Percentiles rank a stretch among this genome's conserved stretches.
phyloP scores from a whole-genome alignment of 2,329 filamentous ascomycete species.

The Karstenula rhodostoma region DNA sequence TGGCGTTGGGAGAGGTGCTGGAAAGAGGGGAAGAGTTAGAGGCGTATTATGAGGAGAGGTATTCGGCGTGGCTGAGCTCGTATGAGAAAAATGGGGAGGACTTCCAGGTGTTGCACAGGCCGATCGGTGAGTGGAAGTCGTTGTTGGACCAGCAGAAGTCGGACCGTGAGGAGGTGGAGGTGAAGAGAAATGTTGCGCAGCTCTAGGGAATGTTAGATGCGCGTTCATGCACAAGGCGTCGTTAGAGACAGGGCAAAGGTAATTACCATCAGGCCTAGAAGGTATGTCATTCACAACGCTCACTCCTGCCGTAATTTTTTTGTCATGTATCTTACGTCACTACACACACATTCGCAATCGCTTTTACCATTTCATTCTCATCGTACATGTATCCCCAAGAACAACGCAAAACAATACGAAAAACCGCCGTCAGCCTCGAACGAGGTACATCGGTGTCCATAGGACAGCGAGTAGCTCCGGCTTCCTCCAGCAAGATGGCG shows the following conservation, averaged over 20 bases:
- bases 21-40: not conserved
- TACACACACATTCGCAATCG: not conserved
- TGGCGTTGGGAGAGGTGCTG: constrained; percentile 4
- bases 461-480: not conserved
- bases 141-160: not conserved
- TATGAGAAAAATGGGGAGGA: constrained; percentile 2
- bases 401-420: not conserved
- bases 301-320: no score
- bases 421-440: not conserved
- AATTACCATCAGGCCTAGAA: not conserved
- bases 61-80: not conserved
- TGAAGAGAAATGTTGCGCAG: not conserved
- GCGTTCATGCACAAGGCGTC: no score
- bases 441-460: not conserved
- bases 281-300: not conserved
- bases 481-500: not conserved
- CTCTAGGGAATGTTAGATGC: not conserved
- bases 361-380: not conserved
- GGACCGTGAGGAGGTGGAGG: not conserved
- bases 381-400: not conserved
- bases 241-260: not conserved
- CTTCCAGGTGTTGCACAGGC: constrained; percentile 1
- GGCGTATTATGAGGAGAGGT: not conserved
- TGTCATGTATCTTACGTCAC: no score
- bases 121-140: not conserved